Percentiles rank a stretch among this genome's conserved stretches.
Evolutionary conservation across 352 stramenopile species (phyloP).

Genomic region (Globisporangium perplexum): DNA sequence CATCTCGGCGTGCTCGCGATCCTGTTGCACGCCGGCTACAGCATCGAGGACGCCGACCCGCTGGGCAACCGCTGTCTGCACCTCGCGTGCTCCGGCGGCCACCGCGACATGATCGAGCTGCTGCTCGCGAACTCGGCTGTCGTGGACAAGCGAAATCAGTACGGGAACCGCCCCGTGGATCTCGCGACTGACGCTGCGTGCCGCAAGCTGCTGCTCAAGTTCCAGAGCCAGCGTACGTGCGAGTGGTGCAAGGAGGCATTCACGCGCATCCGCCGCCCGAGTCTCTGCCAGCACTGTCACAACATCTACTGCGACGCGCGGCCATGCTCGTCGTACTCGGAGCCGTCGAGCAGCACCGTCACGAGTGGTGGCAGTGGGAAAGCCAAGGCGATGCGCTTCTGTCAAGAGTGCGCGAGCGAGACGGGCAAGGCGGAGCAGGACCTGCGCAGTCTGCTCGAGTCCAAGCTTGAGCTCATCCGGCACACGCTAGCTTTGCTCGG

Average conservation of each 20-base stretch:
- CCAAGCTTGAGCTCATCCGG: constrained; percentile 57
- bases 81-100: constrained; percentile 64
- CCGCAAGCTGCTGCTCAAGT: constrained; percentile 57
- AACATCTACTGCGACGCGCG: constrained; percentile 77
- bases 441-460: constrained; percentile 46
- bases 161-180: constrained; percentile 69
- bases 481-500: constrained; percentile 34
- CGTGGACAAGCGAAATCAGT: constrained; percentile 58
- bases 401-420: constrained; percentile 66
- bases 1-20: constrained; percentile 59
- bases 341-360: constrained; percentile 5
- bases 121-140: constrained; percentile 59
- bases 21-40: constrained; percentile 65
- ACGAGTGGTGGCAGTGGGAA: neutral
- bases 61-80: constrained; percentile 73
- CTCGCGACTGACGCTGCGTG: constrained; percentile 56
- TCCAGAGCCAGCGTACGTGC: constrained; percentile 49
- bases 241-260: constrained; percentile 81
- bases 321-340: constrained; percentile 57
- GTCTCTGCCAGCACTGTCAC: constrained; percentile 74
- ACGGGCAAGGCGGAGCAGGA: constrained; percentile 69
- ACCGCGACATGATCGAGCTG: constrained; percentile 60
- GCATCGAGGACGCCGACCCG: constrained; percentile 53
- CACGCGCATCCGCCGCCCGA: constrained; percentile 50
- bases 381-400: constrained; percentile 43